A percentile compares a stretch with the other conserved stretches of the same genome.
Conservation (phyloP, 2,329 filamentous ascomycete genomes). For the Cordyceps militaris region DNA sequence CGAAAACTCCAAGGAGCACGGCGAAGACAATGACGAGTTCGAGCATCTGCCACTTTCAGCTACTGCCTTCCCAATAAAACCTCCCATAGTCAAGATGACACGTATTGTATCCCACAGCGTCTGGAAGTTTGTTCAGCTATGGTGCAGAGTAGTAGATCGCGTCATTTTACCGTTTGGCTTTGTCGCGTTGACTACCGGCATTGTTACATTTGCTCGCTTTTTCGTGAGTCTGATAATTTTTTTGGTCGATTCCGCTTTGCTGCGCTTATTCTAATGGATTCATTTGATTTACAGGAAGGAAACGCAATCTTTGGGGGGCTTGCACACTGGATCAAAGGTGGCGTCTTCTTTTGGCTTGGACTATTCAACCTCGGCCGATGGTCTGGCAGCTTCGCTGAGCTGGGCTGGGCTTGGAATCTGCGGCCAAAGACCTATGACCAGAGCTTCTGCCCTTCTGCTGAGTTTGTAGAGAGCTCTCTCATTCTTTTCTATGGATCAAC, state of each 20-base stretch:
- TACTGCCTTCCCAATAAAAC: slow-evolving; percentile 38
- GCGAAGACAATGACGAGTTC: slow-evolving; percentile 38
- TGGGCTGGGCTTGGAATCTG: slow-evolving; percentile 94
- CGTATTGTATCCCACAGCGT: slow-evolving; percentile 48
- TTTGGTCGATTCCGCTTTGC: not conserved
- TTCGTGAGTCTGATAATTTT: slow-evolving; percentile 55
- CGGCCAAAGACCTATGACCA: slow-evolving; percentile 50
- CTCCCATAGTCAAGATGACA: slow-evolving; percentile 47
- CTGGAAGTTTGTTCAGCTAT: slow-evolving; percentile 49
- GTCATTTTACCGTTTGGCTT: slow-evolving; percentile 74
- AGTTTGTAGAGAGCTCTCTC: slow-evolving; percentile 82
- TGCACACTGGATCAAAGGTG: slow-evolving; percentile 90
- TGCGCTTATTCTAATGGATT: not conserved
- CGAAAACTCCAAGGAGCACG: slow-evolving; percentile 40
- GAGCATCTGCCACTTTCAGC: slow-evolving; percentile 21
- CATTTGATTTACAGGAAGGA: slow-evolving; percentile 48
- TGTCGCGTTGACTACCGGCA: slow-evolving; percentile 61
- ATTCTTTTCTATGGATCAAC: slow-evolving; percentile 86
- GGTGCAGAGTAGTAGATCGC: slow-evolving; percentile 66
- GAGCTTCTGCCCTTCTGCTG: slow-evolving; percentile 68
- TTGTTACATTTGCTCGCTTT: slow-evolving; percentile 72
- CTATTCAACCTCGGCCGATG: slow-evolving; percentile 80
- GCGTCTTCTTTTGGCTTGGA: slow-evolving; percentile 91
- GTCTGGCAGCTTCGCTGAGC: slow-evolving; percentile 81
- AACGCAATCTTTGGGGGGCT: slow-evolving; percentile 70